Evolutionary conservation across 352 stramenopile species (phyloP), one percentile per base, ranked within the genome.

Genomic region (Nannochloropsis limnetica): DNA sequence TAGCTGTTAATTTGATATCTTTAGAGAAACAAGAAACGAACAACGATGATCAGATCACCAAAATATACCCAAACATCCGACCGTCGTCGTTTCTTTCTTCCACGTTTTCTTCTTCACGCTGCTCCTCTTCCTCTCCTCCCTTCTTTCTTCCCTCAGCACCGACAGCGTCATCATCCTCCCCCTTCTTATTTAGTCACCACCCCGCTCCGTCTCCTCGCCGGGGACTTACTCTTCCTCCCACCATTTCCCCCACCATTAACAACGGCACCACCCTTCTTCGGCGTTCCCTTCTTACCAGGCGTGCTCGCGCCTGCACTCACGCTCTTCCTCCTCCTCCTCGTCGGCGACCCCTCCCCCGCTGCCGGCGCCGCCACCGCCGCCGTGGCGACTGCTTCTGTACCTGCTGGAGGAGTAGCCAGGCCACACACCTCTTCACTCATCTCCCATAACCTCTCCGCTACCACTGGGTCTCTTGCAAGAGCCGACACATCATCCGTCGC

Each of bases 401-500:
- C 61, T 74, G n/a, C 61, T 74, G 61, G 2, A 15, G 61, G n/a
- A 29, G 61, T 27, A 8, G 61, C 25, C 61, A 74, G n/a, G n/a
- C 61, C 61, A 29, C 61, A 74, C 61, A 29, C 61, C 14, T 22
- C 61, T 22, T 74, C 61, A 74, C 61, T 74, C 61, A 74, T 74
- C n/a, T 25, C 61, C 61, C 61, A 74, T 74, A 74, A 15, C n/a
- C 61, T 25, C 3, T 29, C 61, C 8, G 61, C 61, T 15, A 74
- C 61, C 3, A 15, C 3, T 8, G 61, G 61, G 20, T 74, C 61
- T 22, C n/a, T 25, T 20, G 61, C 61, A 9, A 74, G 9, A 5
- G 61, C 61, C 3, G 61, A 74, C n/a, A 74, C 61, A 20, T 74
- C 61, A 20, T 0, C 61, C n/a, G 61, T 74, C 3, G 25, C 61